Percentiles rank a stretch among this genome's conserved stretches.
Evolutionary conservation across 1,284 basidiomycete species (phyloP).

Genomic region (Schizophyllum amplum): DNA sequence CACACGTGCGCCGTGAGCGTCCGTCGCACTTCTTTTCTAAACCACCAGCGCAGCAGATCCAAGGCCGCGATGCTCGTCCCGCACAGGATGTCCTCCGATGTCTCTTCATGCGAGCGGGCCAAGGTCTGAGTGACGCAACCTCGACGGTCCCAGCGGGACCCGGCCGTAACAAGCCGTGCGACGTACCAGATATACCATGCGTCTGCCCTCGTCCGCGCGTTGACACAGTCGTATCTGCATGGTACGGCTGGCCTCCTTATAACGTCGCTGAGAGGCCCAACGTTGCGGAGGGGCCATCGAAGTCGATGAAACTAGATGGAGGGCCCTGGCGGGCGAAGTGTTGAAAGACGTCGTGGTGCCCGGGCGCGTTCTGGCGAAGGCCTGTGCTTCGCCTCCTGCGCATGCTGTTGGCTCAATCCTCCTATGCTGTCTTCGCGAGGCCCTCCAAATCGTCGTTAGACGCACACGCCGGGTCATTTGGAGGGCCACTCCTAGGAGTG

Average conservation of each 20-base stretch:
- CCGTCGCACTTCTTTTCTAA: no score
- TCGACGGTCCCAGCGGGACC: slow-evolving; percentile 7
- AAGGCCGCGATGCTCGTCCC: slow-evolving; percentile 12
- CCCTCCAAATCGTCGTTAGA: no score
- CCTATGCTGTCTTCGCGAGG: no score
- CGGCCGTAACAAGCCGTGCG: slow-evolving; percentile 9
- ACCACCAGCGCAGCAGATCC: slow-evolving; percentile 6
- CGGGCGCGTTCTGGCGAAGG: no score
- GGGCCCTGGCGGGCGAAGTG: neutral
- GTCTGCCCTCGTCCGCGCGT: slow-evolving; percentile 4
- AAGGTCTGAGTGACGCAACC: slow-evolving; percentile 12
- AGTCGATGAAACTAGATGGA: neutral
- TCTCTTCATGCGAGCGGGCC: slow-evolving; percentile 10
- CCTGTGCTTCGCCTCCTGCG: no score
- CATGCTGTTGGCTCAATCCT: no score
- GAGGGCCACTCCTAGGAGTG: no score
- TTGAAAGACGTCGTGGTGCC: no score
- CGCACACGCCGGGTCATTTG: no score
- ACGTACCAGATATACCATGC: slow-evolving; percentile 9
- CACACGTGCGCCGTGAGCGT: no score
- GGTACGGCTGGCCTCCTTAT: slow-evolving; percentile 6
- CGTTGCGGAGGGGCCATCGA: neutral
- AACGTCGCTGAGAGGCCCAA: slow-evolving; percentile 1
- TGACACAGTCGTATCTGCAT: no score
- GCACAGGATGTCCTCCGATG: slow-evolving; percentile 5